Evolutionary conservation across 1,284 basidiomycete species (phyloP).

Genomic region (Cryptococcus maquisensis): DNA sequence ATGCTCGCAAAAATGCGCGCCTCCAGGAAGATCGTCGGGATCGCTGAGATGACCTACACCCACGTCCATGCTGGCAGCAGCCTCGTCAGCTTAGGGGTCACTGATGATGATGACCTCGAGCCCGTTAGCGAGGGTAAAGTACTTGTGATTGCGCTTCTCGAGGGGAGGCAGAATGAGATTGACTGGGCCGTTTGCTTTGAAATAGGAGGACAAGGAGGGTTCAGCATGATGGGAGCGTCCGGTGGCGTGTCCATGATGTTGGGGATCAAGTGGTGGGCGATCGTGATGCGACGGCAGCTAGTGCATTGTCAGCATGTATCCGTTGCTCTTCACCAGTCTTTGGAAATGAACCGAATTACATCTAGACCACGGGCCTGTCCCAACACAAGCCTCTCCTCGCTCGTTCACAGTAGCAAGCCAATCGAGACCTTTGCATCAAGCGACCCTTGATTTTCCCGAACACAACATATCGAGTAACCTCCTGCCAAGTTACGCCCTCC

Average conservation of each 20-base stretch:
- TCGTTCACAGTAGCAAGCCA: too few species aligned
- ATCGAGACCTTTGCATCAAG: too few species aligned
- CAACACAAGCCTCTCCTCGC: too few species aligned
- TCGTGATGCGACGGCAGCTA: background rate
- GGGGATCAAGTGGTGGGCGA: background rate
- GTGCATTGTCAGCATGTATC: too few species aligned
- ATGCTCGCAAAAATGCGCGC: slow-evolving; percentile 65
- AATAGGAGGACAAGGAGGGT: slow-evolving; percentile 32
- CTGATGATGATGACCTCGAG: slow-evolving; percentile 81
- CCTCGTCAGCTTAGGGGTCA: slow-evolving; percentile 86
- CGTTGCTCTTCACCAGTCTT: too few species aligned
- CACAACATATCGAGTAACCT: too few species aligned
- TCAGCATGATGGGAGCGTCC: background rate
- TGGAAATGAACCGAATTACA: too few species aligned
- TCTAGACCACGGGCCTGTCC: too few species aligned
- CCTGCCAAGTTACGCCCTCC: too few species aligned
- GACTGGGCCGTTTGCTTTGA: slow-evolving; percentile 46
- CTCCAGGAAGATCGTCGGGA: slow-evolving; percentile 62
- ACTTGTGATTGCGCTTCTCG: slow-evolving; percentile 68
- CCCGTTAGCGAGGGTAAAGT: slow-evolving; percentile 81
- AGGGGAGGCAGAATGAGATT: slow-evolving; percentile 60
- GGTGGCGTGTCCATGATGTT: background rate
- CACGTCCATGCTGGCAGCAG: slow-evolving; percentile 90
- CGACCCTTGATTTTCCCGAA: too few species aligned
- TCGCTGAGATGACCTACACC: slow-evolving; percentile 94